Conservation (phyloP, 345 rosid genomes). For the Eucalyptus sideroxylon region DNA sequence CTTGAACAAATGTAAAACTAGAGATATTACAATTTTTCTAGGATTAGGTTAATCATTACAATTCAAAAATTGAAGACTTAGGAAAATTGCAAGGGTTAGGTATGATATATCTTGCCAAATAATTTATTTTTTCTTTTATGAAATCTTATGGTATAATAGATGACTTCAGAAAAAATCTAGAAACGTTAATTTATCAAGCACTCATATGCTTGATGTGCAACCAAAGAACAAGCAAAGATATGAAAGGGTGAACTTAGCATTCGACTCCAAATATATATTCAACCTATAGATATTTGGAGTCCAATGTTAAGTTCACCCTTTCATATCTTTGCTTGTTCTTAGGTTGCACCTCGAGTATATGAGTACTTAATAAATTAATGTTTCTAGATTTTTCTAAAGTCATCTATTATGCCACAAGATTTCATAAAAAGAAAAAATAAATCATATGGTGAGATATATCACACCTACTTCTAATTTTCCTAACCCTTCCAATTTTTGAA, state of each 20-base stretch:
- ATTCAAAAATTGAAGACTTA: too few relatives aligned
- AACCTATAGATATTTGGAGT: neutral
- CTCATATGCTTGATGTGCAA: neutral
- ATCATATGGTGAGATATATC: neutral
- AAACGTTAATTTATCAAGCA: too few relatives aligned
- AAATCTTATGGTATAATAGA: neutral
- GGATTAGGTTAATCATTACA: too few relatives aligned
- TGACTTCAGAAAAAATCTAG: neutral
- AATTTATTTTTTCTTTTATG: too few relatives aligned
- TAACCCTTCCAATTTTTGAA: neutral
- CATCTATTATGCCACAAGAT: neutral
- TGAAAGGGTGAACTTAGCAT: neutral
- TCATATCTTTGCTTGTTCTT: neutral
- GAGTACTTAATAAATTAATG: too few relatives aligned
- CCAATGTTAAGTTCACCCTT: neutral
- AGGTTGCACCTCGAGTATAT: neutral
- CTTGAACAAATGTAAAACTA: neutral
- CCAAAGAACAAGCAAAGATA: neutral
- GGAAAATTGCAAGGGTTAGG: too few relatives aligned
- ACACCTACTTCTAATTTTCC: neutral
- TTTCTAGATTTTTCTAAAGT: too few relatives aligned
- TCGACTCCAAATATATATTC: too few relatives aligned
- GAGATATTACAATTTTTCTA: neutral
- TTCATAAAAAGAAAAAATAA: too few relatives aligned
- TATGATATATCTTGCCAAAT: too few relatives aligned